phyloP scores from a whole-genome alignment of 1,139 yeast genomes.

The Meyerozyma smithsonii region DNA sequence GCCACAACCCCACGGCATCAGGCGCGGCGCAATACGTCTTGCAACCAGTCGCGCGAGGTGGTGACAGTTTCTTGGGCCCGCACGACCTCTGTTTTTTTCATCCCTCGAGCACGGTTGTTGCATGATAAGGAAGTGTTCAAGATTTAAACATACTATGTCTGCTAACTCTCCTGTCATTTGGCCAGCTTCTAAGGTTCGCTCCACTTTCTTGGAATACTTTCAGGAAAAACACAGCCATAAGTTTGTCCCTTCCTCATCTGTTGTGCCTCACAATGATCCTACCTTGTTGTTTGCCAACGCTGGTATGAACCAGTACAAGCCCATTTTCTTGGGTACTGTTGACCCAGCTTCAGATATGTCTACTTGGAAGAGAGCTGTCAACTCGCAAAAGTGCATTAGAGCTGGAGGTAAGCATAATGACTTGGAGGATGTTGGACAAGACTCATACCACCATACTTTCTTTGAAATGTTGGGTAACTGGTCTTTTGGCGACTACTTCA shows the following conservation, averaged over 20 bases:
- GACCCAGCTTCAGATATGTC: conserved; percentile 91
- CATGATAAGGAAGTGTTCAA: conserved; percentile 1
- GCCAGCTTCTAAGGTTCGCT: conserved; percentile 77
- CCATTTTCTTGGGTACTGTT: conserved; percentile 93
- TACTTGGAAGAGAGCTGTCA: conserved; percentile 79
- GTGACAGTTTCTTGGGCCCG: not conserved
- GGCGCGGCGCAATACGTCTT: too few species aligned
- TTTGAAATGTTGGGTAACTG: conserved; percentile 99
- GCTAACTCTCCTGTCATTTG: conserved; percentile 23
- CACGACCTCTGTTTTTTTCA: conserved; percentile 2
- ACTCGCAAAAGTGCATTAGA: conserved; percentile 96
- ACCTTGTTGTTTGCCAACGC: conserved; percentile 94
- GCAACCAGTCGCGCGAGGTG: not conserved
- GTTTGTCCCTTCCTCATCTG: conserved; percentile 89
- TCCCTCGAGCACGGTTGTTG: not conserved
- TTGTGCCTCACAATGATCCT: conserved; percentile 96
- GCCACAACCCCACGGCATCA: too few species aligned
- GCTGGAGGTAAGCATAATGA: conserved; percentile 99
- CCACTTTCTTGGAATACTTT: conserved; percentile 81
- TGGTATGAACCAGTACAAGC: conserved; percentile 98
- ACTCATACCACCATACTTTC: conserved; percentile 95
- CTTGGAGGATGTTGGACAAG: conserved; percentile 96
- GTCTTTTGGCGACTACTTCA: conserved; percentile 99
- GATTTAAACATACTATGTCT: conserved; percentile 1
- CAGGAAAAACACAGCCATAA: conserved; percentile 59